Base-by-base conservation (phyloP, 306 rosid genomes). In the Trifolium dubium region DNA sequence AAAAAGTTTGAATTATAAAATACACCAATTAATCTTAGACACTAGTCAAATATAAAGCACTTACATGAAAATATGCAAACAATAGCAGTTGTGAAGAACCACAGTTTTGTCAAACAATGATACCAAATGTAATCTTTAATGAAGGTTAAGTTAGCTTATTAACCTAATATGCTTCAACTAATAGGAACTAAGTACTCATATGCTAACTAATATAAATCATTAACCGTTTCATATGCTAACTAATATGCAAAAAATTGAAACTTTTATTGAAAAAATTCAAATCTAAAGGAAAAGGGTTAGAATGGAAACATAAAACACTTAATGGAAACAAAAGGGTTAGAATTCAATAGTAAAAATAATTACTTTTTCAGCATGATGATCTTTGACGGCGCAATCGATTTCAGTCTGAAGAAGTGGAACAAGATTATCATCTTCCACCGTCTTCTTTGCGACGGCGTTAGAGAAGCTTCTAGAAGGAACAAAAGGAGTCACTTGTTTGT, bases 361-460 rank as follows among this genome's bases (percentile, higher is more conserved):
- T 69, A 31, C 74, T 3, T 12, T 49, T 59, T 75, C 74, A 23
- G 8, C 78, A 13, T 60, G 10, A 18, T 53, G 10, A 18, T 53
- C 77, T 9, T 81, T 87, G 44, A 77, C 53, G 23, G 92, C 94
- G 71, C 88, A 82, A 12, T 77, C 6, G 80, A 93, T 87, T 86
- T 85, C 97, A 53, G 87, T 66, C 37, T 89, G 77, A 29, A 91
- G 84, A 75, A 23, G 23, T 23, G 0, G 23, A 23, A 1, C 23
- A 23, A 89, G 84, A 37, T 28, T 73, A 34, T 61, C 74, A 8
- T 89, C 88, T 8, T 83, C 78, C 12, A 73, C 54, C 0, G 61
- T 9, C 74, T 79, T 81, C 0, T 79, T n/a, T 12, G 85, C 68
- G 18, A 83, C 49, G 61, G 81, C 65, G 2, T 84, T 77, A 39